Conservation (phyloP, 371 early-diverging fungal genomes). For the Catenaria anguillulae region DNA sequence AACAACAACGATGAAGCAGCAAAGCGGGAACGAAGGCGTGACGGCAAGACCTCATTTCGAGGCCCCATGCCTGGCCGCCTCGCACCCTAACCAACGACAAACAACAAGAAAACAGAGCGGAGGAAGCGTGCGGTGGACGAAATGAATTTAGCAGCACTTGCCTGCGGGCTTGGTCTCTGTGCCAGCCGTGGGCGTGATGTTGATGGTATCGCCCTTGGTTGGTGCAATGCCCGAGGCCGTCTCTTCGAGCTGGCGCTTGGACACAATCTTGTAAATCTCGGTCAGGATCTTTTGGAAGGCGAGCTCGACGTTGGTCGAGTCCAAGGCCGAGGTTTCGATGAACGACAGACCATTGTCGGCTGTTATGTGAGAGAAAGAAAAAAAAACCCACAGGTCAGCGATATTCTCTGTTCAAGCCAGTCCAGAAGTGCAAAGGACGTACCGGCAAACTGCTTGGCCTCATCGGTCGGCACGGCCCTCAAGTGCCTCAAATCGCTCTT, state of each 20-base stretch:
- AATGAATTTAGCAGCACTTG: slow-evolving; percentile 28
- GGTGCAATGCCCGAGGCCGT: slow-evolving; percentile 6
- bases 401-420: too few relatives aligned
- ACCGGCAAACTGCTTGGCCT: slow-evolving; percentile 93
- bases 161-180: slow-evolving; percentile 44
- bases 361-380: slow-evolving; percentile 20
- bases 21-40: too few relatives aligned
- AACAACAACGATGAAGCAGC: too few relatives aligned
- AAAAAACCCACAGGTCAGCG: too few relatives aligned
- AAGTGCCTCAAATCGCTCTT: slow-evolving; percentile 96
- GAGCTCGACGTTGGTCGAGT: slow-evolving; percentile 83
- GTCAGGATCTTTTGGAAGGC: slow-evolving; percentile 85
- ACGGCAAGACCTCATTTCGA: too few relatives aligned
- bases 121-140: too few relatives aligned
- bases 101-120: not conserved
- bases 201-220: slow-evolving; percentile 49
- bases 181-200: slow-evolving; percentile 48
- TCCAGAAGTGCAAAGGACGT: slow-evolving; percentile 16
- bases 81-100: not conserved
- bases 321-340: slow-evolving; percentile 91
- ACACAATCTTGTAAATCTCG: slow-evolving; percentile 80
- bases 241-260: slow-evolving; percentile 70
- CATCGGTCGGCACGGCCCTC: slow-evolving; percentile 90
- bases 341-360: slow-evolving; percentile 79
- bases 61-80: too few relatives aligned